phyloP scores from a whole-genome alignment of 2,329 filamentous ascomycete species.

The Botrytis squamosa region DNA sequence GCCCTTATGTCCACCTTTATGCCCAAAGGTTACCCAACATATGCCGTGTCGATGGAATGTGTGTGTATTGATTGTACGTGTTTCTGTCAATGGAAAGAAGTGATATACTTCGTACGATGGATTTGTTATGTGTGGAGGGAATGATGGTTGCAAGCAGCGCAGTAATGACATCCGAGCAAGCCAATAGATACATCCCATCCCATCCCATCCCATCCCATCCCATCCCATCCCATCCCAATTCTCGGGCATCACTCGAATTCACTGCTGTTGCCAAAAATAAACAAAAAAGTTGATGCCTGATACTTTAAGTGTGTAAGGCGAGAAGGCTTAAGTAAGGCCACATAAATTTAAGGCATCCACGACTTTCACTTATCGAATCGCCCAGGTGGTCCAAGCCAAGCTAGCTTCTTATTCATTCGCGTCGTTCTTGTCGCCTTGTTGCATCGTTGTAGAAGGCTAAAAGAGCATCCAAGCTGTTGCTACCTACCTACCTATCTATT shows the following conservation, averaged over 20 bases:
- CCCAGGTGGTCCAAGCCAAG: slow-evolving; percentile 2
- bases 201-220: not conserved
- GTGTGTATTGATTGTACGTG: not conserved
- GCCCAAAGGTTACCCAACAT: not conserved
- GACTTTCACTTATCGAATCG: not conserved
- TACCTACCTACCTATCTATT: slow-evolving; percentile 23
- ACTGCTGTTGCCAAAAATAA: not conserved
- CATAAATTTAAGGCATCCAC: not conserved
- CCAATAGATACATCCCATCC: not conserved
- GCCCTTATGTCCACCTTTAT: not conserved
- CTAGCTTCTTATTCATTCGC: slow-evolving; percentile 15
- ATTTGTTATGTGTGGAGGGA: not conserved
- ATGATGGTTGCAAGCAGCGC: not conserved
- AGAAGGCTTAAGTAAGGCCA: not conserved
- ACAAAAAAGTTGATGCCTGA: not conserved
- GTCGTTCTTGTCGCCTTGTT: slow-evolving; percentile 23
- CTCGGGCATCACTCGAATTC: not conserved
- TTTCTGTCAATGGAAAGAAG: not conserved
- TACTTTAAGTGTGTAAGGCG: not conserved
- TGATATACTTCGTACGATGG: not conserved
- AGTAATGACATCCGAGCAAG: not conserved
- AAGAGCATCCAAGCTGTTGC: slow-evolving; percentile 27
- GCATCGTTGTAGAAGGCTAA: slow-evolving; percentile 20
- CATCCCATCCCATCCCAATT: not conserved
- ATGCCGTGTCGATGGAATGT: not conserved